Evolutionary conservation across 345 rosid genomes (phyloP).

Genomic region (Arabidopsis suecica): DNA sequence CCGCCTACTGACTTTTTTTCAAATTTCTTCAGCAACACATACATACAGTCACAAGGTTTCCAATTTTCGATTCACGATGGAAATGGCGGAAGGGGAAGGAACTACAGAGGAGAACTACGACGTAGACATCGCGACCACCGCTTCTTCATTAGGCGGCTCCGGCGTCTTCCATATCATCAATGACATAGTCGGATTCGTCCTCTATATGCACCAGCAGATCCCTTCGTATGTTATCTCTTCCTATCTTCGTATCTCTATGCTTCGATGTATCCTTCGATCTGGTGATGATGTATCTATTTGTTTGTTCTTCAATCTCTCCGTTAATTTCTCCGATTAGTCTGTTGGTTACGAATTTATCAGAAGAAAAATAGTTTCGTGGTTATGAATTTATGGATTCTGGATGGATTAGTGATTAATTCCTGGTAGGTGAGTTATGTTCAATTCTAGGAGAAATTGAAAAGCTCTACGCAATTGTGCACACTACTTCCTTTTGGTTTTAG

Average conservation of each 20-base stretch:
- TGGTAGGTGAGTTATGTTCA: constrained; percentile 20
- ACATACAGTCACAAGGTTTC: not conserved
- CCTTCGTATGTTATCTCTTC: constrained; percentile 63
- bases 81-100: constrained; percentile 53
- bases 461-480: not conserved
- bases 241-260: not conserved
- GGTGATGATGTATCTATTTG: constrained; percentile 4
- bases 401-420: constrained; percentile 15
- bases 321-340: not conserved
- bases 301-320: constrained; percentile 4
- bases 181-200: constrained; percentile 70
- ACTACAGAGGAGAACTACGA: constrained; percentile 49
- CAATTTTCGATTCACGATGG: constrained; percentile 23
- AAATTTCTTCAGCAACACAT: constrained; percentile 25
- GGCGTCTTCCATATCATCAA: constrained; percentile 66
- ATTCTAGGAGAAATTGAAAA: constrained; percentile 3
- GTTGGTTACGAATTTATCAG: no score
- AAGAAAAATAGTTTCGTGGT: not conserved
- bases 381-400: not conserved
- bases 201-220: constrained; percentile 97
- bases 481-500: not conserved
- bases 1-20: constrained; percentile 27
- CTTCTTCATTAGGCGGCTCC: constrained; percentile 57
- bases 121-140: constrained; percentile 52
- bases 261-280: constrained; percentile 26